Base-by-base conservation (phyloP, 2,329 filamentous ascomycete species). In the Penicillium expansum region DNA sequence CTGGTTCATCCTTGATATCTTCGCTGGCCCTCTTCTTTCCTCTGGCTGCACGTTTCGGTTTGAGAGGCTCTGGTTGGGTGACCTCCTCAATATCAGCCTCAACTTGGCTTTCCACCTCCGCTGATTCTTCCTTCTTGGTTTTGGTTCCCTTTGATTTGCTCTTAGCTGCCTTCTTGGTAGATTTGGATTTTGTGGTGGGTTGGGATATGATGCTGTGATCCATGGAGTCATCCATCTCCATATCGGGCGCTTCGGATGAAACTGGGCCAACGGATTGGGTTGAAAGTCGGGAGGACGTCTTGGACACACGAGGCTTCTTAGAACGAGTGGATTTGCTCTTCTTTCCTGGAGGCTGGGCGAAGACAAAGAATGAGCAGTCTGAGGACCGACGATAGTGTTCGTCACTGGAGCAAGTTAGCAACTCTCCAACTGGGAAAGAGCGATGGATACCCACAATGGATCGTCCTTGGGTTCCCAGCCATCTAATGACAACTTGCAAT, bases 381-480 rank as follows among this genome's bases (percentile, higher is more conserved):
- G 91, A 85, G 1, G 88, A 88, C 64, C 94, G 86, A 53, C 84
- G 86, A 66, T 87, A 86, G 71, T 99, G 94, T 71, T 99, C 94
- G 59, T 95, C 87, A 70, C 90, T 93, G 51, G 38, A 5, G 43
- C 42, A 41, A 14, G 48, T 69, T 52, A 67, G 64, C 54, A 44
- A 35, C 39, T 35, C 27, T n/a, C 20, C 11, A 24, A 20, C 20
- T 20, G 14, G 58, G 49, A 60, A 68, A 57, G 63, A 60, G 49
- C 63, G 47, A 76, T 45, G 18, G 32, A 11, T n/a, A 70, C 88
- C 76, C 73, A 92, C 86, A 89, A 84, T 59, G 94, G 94, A 70
- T 96, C 91, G 72, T 99, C 94, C 57, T 88, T 87, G 1, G 89
- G 88, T 70, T 97, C 94, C 94, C 95, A 99, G 7, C 92, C 92